phyloP scores from a whole-genome alignment of 441 rosid species.

The Erodium moschatum region DNA sequence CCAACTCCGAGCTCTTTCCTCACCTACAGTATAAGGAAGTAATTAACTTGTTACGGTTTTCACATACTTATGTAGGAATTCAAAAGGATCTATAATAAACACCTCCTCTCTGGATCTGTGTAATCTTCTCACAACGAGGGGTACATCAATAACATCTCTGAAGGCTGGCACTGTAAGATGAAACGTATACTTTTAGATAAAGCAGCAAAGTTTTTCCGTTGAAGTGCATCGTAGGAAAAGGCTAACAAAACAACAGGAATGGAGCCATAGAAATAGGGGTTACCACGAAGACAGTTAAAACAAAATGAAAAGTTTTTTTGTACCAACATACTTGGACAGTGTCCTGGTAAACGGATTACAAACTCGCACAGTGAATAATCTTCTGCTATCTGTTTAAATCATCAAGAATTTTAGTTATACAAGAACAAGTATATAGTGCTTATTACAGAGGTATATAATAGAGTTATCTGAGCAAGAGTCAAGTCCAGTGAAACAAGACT shows the following conservation, averaged over 20 bases:
- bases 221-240: background rate
- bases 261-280: background rate
- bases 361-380: slow-evolving; percentile 95
- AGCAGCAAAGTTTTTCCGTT: background rate
- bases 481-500: background rate
- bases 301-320: background rate
- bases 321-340: slow-evolving; percentile 80
- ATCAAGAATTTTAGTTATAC: background rate
- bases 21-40: slow-evolving; percentile 35
- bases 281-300: background rate
- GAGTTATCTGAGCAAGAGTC: background rate
- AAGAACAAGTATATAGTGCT: background rate
- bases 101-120: slow-evolving; percentile 93
- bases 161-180: slow-evolving; percentile 87
- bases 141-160: slow-evolving; percentile 92
- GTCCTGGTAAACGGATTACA: slow-evolving; percentile 93
- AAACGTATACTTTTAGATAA: background rate
- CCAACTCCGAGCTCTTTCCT: slow-evolving; percentile 79
- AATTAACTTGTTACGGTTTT: slow-evolving; percentile 8
- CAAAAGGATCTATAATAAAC: background rate
- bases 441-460: background rate
- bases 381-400: slow-evolving; percentile 71
- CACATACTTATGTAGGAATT: background rate
- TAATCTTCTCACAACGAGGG: slow-evolving; percentile 91
- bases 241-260: background rate